Evolutionary conservation across 2,329 filamentous ascomycete genomes (phyloP), one percentile per base, ranked within the genome.

Genomic region (Diplodia sapinea): DNA sequence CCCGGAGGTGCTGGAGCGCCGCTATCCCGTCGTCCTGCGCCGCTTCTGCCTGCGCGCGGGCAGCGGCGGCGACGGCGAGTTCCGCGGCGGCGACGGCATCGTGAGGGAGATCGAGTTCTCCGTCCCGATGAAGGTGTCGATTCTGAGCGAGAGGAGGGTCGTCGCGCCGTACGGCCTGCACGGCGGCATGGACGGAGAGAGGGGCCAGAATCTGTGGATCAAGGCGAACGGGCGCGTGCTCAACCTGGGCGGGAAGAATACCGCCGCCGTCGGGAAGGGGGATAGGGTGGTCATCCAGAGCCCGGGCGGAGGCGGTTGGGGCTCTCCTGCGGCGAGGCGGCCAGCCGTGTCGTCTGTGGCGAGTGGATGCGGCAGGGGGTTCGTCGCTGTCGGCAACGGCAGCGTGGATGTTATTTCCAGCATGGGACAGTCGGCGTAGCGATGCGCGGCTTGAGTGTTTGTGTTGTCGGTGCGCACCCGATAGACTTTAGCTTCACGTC

Each of bases 91-190:
- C 1, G 72, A 80, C 23, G 78, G 79, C 5, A 73, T 75, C 26
- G 71, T 74, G 1, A 70, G 79, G 0, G 79, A 80, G 56, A 74
- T 80, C 6, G 76, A 81, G 70, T 77, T 77, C 4, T 70, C 74
- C 0, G 69, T 74, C 1, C 74, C 74, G 11, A 67, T 80, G 15
- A 73, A 75, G 68, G 77, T 74, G 2, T 75, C 74, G 31, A 77
- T 82, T 26, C 70, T 81, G 15, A 79, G 74, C 13, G 79, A 80
- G 15, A 70, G 79, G 0, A 70, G 79, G 0, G 76, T 78, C 2
- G 75, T 75, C 57, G 68, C 70, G 2, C 77, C 79, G 0, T 80
- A 77, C 23, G 79, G 78, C 3, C 75, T 79, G 74, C 70, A 71
- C 1, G 78, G 77, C 2, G 77, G 79, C 1, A 51, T 69, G 1